Percentiles rank a stretch among this genome's conserved stretches.
These are phyloP conservation scores for Microbotryomycetes sp. DNA, from an alignment of 1,284 basidiomycete genomes.

Conservation along the genomic window DNA sequence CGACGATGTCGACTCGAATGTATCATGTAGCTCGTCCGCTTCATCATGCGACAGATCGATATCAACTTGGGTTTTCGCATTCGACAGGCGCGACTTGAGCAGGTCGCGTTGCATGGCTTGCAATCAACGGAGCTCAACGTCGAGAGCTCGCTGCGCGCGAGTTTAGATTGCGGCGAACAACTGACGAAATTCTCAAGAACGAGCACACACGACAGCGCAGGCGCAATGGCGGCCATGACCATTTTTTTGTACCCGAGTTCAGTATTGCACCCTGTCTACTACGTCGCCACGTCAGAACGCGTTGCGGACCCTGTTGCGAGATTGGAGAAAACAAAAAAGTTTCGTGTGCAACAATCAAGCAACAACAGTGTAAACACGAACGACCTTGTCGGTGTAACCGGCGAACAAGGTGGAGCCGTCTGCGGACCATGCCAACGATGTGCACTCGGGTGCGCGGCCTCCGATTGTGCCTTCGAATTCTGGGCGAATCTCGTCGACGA, in stretches of 20 bases:
- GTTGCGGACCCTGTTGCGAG: too few species aligned
- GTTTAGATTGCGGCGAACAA: too few species aligned
- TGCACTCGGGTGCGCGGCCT: conserved; percentile 85
- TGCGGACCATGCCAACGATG: conserved; percentile 97
- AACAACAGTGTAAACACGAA: conserved; percentile 45
- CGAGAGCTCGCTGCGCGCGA: too few species aligned
- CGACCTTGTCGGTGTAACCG: conserved; percentile 48
- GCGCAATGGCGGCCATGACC: too few species aligned
- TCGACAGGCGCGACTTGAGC: conserved; percentile 58
- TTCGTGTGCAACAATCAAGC: conserved; percentile 4
- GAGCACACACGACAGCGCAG: too few species aligned
- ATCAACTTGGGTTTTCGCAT: conserved; percentile 51
- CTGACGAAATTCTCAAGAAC: too few species aligned
- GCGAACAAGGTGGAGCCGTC: conserved; percentile 96
- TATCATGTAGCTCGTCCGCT: conserved; percentile 47
- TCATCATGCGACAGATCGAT: conserved; percentile 52
- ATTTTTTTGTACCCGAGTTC: too few species aligned
- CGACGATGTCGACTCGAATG: conserved; percentile 22
- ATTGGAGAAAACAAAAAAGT: too few species aligned
- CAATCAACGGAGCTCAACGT: background rate
- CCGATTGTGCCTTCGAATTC: conserved; percentile 76
- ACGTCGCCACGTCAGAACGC: too few species aligned
- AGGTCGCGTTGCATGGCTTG: conserved; percentile 27
- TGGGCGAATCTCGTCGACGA: conserved; percentile 97
- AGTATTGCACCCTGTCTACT: too few species aligned